Percentiles rank a stretch among this genome's conserved stretches.
These are phyloP conservation scores for Coemansia aciculifera DNA, from an alignment of 192 early-diverging fungal genomes.

Conservation along the genomic window DNA sequence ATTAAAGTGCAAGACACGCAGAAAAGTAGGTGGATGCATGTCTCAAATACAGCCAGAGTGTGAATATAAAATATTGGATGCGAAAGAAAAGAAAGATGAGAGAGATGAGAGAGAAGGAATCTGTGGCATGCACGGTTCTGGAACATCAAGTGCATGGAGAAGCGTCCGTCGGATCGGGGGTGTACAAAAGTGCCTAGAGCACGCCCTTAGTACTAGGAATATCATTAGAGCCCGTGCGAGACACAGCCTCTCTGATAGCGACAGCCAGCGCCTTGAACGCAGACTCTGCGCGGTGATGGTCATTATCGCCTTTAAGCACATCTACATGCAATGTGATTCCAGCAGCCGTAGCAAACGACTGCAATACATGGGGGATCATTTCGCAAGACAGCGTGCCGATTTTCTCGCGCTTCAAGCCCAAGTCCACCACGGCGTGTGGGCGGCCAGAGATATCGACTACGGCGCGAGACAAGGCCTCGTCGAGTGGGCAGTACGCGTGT, in stretches of 20 bases:
- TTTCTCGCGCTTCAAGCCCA: conserved; percentile 89
- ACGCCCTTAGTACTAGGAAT: conserved; percentile 97
- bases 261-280: conserved; percentile 99
- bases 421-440: conserved; percentile 76
- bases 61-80: not conserved
- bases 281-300: conserved; percentile 94
- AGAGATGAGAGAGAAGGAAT: not conserved
- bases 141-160: not conserved
- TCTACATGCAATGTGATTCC: conserved; percentile 97
- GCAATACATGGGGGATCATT: conserved; percentile 97
- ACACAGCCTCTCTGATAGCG: conserved; percentile 85
- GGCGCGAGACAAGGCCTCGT: conserved; percentile 92
- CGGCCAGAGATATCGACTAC: conserved; percentile 98
- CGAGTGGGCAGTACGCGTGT: conserved; percentile 91
- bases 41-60: not conserved
- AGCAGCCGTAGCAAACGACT: conserved; percentile 87
- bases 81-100: not conserved
- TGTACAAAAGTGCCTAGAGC: conserved; percentile 48
- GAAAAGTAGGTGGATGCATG: not conserved
- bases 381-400: conserved; percentile 90
- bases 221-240: conserved; percentile 78
- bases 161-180: not conserved
- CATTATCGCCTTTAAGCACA: conserved; percentile 90
- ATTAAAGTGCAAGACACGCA: conserved; percentile 65
- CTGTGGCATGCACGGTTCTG: not conserved